A percentile compares a stretch with the other conserved stretches of the same genome.
phyloP scores from a whole-genome alignment of 345 rosid genomes.

The Citrus trifoliata region DNA sequence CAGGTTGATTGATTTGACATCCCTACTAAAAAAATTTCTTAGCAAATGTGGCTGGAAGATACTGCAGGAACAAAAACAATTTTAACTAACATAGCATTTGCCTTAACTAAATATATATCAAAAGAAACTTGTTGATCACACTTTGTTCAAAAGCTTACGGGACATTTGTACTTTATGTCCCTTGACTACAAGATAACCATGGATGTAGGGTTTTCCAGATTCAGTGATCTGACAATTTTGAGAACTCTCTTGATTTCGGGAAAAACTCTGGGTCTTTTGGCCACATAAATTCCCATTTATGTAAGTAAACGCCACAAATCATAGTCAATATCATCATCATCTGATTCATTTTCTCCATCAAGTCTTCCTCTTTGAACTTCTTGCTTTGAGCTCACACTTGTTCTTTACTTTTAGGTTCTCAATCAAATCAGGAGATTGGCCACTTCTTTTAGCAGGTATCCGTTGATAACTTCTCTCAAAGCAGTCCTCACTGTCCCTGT shows the following conservation, averaged over 20 bases:
- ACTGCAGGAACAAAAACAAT: background rate
- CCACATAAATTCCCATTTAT: background rate
- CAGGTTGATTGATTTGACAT: too few relatives aligned
- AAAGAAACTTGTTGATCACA: background rate
- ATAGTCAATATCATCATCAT: background rate
- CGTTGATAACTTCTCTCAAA: too few relatives aligned
- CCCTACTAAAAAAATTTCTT: background rate
- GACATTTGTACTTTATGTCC: background rate
- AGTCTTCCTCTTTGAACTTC: slow-evolving; percentile 8
- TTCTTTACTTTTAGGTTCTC: background rate
- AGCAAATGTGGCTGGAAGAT: background rate
- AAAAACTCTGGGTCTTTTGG: background rate
- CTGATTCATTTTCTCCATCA: background rate
- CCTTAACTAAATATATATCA: background rate
- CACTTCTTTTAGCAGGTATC: too few relatives aligned
- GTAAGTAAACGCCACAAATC: background rate
- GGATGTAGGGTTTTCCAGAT: background rate
- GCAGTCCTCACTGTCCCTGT: slow-evolving; percentile 13
- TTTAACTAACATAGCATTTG: background rate
- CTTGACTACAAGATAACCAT: background rate
- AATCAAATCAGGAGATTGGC: background rate
- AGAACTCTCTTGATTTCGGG: background rate
- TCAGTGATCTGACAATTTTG: background rate
- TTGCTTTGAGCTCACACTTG: background rate
- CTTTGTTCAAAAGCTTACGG: background rate